These are phyloP conservation scores for Pseudoperonospora humuli DNA, from an alignment of 352 stramenopile genomes.

Conservation along the genomic window DNA sequence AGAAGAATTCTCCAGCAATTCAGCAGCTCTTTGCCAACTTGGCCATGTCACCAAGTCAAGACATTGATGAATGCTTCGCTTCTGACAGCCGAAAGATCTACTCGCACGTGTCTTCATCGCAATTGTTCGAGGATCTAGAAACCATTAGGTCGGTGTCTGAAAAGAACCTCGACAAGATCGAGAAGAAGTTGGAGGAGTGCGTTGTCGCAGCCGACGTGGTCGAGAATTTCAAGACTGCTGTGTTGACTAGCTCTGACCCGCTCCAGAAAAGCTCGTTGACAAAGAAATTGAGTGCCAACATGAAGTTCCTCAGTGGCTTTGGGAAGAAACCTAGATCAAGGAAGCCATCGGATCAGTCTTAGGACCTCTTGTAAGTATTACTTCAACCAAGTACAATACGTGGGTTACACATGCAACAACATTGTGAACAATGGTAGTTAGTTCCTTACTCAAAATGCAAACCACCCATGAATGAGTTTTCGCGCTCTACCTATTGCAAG, in stretches of 20 bases:
- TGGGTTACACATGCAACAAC: too few species aligned
- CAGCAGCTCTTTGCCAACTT: conserved; percentile 72
- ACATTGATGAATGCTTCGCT: conserved; percentile 74
- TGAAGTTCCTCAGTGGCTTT: conserved; percentile 68
- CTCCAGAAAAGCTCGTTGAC: conserved; percentile 41
- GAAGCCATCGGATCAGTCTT: conserved; percentile 34
- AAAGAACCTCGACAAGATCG: conserved; percentile 73
- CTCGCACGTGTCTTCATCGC: conserved; percentile 40
- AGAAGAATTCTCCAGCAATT: conserved; percentile 69
- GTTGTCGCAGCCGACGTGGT: conserved; percentile 33
- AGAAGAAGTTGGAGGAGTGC: conserved; percentile 44
- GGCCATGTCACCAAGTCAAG: conserved; percentile 44
- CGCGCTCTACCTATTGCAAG: conserved; percentile 8
- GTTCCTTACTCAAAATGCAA: conserved; percentile 15
- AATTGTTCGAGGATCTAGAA: conserved; percentile 50
- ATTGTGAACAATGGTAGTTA: too few species aligned
- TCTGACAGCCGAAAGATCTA: conserved; percentile 70
- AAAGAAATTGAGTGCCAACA: conserved; percentile 72
- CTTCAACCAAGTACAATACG: conserved; percentile 25
- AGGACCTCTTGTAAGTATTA: too few species aligned
- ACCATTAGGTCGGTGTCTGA: conserved; percentile 56
- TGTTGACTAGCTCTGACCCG: conserved; percentile 30
- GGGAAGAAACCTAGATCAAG: conserved; percentile 42
- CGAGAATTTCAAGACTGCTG: conserved; percentile 46
- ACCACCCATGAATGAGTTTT: background rate